Evolutionary conservation across 1,284 basidiomycete genomes (phyloP).

Genomic region (Cerioporus squamosus): DNA sequence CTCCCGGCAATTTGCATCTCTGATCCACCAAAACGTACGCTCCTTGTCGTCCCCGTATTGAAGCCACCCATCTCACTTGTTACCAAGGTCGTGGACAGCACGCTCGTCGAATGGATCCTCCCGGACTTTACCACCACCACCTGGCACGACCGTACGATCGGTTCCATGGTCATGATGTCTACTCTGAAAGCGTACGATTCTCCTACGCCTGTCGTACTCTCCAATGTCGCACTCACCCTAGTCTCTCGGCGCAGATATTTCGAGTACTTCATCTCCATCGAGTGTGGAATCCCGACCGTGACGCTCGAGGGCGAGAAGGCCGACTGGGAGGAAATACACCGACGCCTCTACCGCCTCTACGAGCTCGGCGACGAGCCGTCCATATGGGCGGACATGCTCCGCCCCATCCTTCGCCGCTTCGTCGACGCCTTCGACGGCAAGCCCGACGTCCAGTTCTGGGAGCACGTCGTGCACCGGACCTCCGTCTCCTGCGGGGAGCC

Average conservation of each 20-base stretch:
- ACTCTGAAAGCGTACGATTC: constrained; percentile 37
- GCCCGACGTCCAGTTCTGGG: constrained; percentile 43
- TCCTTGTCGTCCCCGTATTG: constrained; percentile 28
- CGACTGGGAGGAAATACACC: constrained; percentile 41
- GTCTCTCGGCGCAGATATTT: constrained; percentile 36
- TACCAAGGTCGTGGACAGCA: constrained; percentile 36
- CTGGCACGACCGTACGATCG: constrained; percentile 41
- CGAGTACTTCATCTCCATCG: constrained; percentile 32
- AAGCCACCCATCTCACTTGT: background rate
- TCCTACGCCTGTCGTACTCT: background rate
- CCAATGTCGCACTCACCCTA: background rate
- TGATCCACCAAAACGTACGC: constrained; percentile 21
- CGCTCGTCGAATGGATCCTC: constrained; percentile 45
- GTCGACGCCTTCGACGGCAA: constrained; percentile 39
- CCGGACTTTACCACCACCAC: constrained; percentile 54
- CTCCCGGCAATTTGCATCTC: constrained; percentile 37
- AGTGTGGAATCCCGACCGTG: constrained; percentile 52
- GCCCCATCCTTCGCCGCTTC: constrained; percentile 41
- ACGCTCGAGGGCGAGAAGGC: constrained; percentile 46
- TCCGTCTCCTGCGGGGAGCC: constrained; percentile 25
- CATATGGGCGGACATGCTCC: constrained; percentile 40
- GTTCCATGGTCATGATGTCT: constrained; percentile 50
- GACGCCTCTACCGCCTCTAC: constrained; percentile 40
- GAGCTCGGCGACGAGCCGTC: constrained; percentile 39
- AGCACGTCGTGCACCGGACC: constrained; percentile 28